phyloP scores from a whole-genome alignment of 2,329 filamentous ascomycete species.

The Calonectria hawksworthii region DNA sequence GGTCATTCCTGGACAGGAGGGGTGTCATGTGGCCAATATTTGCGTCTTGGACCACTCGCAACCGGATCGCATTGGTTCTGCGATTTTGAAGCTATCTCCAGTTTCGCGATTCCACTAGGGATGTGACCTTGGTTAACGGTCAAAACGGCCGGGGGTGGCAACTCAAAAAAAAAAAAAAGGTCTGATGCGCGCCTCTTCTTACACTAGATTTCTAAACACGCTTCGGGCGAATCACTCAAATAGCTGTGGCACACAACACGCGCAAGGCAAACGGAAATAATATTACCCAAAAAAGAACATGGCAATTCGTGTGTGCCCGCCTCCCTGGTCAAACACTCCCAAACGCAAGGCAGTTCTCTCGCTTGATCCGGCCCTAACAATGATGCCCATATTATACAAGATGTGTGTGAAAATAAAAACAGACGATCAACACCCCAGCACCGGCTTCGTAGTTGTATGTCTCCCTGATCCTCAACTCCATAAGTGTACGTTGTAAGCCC shows the following conservation, averaged over 20 bases:
- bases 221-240: neutral
- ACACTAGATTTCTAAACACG: neutral
- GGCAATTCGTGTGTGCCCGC: conserved; percentile 18
- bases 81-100: neutral
- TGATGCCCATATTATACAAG: conserved; percentile 43
- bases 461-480: conserved; percentile 30
- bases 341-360: conserved; percentile 25
- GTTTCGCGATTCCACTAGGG: neutral
- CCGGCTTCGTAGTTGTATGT: conserved; percentile 34
- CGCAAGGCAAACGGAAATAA: conserved; percentile 15
- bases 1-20: neutral
- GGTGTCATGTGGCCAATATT: neutral
- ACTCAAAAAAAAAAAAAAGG: neutral
- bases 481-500: conserved; percentile 16
- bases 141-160: neutral
- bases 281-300: conserved; percentile 26
- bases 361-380: conserved; percentile 32
- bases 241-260: neutral
- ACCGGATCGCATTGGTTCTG: neutral
- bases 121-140: neutral
- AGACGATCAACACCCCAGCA: conserved; percentile 41
- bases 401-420: conserved; percentile 11
- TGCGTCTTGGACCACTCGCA: neutral
- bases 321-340: conserved; percentile 30
- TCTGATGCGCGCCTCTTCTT: neutral